Base-by-base conservation (phyloP, 495 filamentous ascomycete genomes). In the Pyrenula aspistea region DNA sequence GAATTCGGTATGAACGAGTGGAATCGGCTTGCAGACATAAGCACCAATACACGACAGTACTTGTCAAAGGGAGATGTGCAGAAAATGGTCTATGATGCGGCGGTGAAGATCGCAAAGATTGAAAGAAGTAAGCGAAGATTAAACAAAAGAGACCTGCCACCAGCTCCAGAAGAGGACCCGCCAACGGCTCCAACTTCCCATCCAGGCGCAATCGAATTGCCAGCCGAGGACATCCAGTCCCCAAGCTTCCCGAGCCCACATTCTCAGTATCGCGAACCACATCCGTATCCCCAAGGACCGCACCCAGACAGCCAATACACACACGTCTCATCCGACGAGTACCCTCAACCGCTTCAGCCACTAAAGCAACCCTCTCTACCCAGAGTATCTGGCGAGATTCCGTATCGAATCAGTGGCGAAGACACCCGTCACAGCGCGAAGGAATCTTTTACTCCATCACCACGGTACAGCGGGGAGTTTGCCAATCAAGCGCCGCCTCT, bases 1-100 rank as follows among this genome's bases (percentile, higher is more conserved):
- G 94, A 98, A 64, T 96, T 96, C 66, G 92, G 88, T 53, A 95
- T 98, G 89, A 97, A 97, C 66, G 93, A 97, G 56, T 98, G 93
- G 92, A 83, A 89, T 65, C 83, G 93, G 2, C 74, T 98, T 12
- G 84, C 87, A 25, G 92, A 97, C 49, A 96, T 98, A 68, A 91
- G 86, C 70, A 96, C 89, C 36, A 88, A 84, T 65, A 97, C 93
- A 0, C 80, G 87, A 49, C 81, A 82, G 55, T 98, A 97, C 65
- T 78, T 97, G n/a, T 70, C 73, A 3, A 83, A 83, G 59, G 73
- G 76, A 12, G 83, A 86, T 12, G 85, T 93, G 36, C 84, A 90
- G 64, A 76, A 70, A 58, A 87, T 87, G 75, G 89, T 87, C 51
- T 70, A 85, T 56, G 77, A 83, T 56, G 85, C 88, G 1, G 85